Conservation (phyloP, 2,329 filamentous ascomycete species). For the Fusarium armeniacum region DNA sequence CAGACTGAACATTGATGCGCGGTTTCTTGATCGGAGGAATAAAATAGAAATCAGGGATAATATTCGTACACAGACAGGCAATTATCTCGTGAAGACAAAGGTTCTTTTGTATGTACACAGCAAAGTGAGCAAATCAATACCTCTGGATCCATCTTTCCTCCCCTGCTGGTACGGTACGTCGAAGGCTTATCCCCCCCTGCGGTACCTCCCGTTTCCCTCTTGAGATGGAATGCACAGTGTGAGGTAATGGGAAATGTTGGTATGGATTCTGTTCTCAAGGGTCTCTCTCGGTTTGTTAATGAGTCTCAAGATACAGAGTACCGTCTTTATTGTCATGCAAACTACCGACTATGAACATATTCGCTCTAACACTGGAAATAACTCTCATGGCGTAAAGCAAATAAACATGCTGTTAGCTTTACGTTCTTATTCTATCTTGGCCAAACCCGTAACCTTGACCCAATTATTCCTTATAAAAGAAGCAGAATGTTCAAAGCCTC, state of each 20-base stretch:
- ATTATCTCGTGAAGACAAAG: not conserved
- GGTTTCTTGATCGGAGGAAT: not conserved
- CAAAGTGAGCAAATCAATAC: constrained; percentile 4
- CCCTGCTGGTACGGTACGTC: constrained; percentile 6
- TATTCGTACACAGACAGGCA: constrained; percentile 10
- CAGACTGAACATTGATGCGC: not conserved
- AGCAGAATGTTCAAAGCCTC: constrained; percentile 15
- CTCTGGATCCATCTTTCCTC: constrained; percentile 12
- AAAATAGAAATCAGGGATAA: not conserved
- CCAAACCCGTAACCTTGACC: constrained; percentile 25
- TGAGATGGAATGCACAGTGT: constrained; percentile 28
- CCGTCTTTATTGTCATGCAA: not conserved
- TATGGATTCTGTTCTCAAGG: not conserved
- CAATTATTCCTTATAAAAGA: constrained; percentile 7
- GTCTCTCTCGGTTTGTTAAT: not conserved
- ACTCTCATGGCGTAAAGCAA: not conserved
- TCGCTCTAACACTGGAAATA: not conserved
- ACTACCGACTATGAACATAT: not conserved
- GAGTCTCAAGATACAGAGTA: not conserved
- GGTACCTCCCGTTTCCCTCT: constrained; percentile 10
- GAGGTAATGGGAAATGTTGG: constrained; percentile 3
- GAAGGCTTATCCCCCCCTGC: constrained; percentile 38
- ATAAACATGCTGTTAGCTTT: not conserved
- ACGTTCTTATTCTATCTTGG: constrained; percentile 5
- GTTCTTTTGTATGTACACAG: constrained; percentile 6